These are phyloP conservation scores for Pythium dissotocum DNA, from an alignment of 352 stramenopile genomes.

Conservation along the genomic window DNA sequence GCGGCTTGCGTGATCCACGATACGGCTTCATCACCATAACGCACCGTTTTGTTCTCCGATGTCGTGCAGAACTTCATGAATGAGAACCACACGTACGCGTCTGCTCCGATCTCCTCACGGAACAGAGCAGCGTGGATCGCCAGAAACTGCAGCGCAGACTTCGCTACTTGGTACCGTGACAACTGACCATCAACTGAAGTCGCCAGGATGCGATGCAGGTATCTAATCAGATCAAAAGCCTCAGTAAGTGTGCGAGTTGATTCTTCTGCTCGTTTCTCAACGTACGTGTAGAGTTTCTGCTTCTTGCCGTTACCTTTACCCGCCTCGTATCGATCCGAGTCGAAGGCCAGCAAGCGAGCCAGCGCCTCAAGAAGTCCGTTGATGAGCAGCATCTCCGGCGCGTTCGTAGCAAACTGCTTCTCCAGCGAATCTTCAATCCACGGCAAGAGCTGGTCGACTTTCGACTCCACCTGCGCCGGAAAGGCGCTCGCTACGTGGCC, in stretches of 20 bases:
- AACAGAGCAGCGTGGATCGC: slow-evolving; percentile 45
- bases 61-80: slow-evolving; percentile 73
- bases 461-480: slow-evolving; percentile 32
- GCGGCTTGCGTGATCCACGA: background rate
- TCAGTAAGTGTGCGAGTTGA: background rate
- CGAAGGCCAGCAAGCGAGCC: slow-evolving; percentile 51
- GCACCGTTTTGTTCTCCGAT: slow-evolving; percentile 77
- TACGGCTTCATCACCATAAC: background rate
- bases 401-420: slow-evolving; percentile 68
- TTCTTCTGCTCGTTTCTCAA: slow-evolving; percentile 6
- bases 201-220: slow-evolving; percentile 58
- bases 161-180: slow-evolving; percentile 69
- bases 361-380: slow-evolving; percentile 69
- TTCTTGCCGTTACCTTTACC: slow-evolving; percentile 34
- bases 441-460: slow-evolving; percentile 37
- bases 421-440: slow-evolving; percentile 77
- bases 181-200: slow-evolving; percentile 64
- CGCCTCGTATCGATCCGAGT: slow-evolving; percentile 43
- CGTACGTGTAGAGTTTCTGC: slow-evolving; percentile 70
- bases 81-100: slow-evolving; percentile 53
- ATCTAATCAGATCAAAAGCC: slow-evolving; percentile 29
- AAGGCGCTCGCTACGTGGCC: slow-evolving; percentile 61
- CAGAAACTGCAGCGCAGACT: slow-evolving; percentile 56
- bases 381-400: slow-evolving; percentile 75
- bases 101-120: slow-evolving; percentile 52